Evolutionary conservation across 73 alveolate species (phyloP), one percentile per base, ranked within the genome.

Genomic region (Diophrys appendiculata): DNA sequence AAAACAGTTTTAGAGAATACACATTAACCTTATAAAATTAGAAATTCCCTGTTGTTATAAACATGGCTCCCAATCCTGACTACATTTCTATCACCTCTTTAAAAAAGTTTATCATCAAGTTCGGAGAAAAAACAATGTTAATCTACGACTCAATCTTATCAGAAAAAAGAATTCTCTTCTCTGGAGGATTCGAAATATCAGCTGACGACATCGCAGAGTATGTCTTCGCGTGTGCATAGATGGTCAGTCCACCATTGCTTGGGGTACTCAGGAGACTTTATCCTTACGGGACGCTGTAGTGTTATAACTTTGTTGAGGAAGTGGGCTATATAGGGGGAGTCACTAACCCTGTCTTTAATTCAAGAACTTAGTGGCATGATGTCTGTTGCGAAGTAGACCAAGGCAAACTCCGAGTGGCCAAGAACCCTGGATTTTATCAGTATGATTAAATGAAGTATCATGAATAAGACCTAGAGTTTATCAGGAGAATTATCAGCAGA

Each of bases 261-360:
- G 98, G 98, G 8, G 84, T 93, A 35, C 60, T 90, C 27, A 78
- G 83, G 65, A 80, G 91, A 67, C 79, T 91, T 18, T 90, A 86
- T 87, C 98, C 98, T 65, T 90, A 87, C 80, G 89, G 80, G 53
- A 88, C 94, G 64, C 86, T 93, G 32, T 80, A 84, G 71, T 92
- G 87, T 81, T 77, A 90, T 67, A 93, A 90, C 43, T 90, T 93
- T 74, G 68, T 93, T 55, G 92, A 93, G 65, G 89, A 77, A 60
- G 82, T 87, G 28, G 91, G 91, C 53, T 93, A 94, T 72, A 90
- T 93, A 22, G 92, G 92, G 73, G 98, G 96, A 3, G 96, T 91
- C 29, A 93, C 96, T 33, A 93, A 93, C 70, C 95, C 94, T 1
- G 83, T 93, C 72, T 90, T 93, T 76, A 84, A 93, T 80, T 24